Percentiles rank a stretch among this genome's conserved stretches.
Evolutionary conservation across 305 asterid genomes (phyloP).

Genomic region (Fraxinus paxiana): DNA sequence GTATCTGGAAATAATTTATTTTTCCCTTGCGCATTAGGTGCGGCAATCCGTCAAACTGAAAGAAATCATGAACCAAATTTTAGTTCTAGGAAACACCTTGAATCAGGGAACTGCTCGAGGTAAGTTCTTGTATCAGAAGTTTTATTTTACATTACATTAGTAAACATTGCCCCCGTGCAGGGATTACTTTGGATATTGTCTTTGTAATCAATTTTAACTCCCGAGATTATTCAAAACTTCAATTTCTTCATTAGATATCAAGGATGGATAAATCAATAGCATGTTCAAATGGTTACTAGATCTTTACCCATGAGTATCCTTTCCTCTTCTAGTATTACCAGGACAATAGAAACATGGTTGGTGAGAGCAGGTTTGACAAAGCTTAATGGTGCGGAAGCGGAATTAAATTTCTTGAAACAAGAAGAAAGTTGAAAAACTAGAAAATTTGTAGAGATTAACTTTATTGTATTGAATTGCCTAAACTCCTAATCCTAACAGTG

Average conservation of each 20-base stretch:
- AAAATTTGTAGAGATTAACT: no score
- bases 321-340: not conserved
- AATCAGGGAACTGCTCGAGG: slow-evolving; percentile 98
- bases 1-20: slow-evolving; percentile 11
- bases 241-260: not conserved
- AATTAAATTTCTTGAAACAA: no score
- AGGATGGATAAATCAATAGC: not conserved
- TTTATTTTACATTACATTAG: not conserved
- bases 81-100: slow-evolving; percentile 78
- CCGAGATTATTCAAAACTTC: not conserved
- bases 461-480: no score
- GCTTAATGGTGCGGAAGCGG: not conserved
- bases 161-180: not conserved
- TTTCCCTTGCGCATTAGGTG: slow-evolving; percentile 49
- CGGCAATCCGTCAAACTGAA: slow-evolving; percentile 72
- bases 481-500: no score
- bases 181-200: not conserved
- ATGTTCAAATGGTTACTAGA: not conserved
- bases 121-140: slow-evolving; percentile 28
- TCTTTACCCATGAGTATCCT: not conserved
- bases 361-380: not conserved
- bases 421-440: no score
- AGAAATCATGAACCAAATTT: slow-evolving; percentile 68
- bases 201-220: not conserved
- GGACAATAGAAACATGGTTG: not conserved